Conservation (phyloP, 2,329 filamentous ascomycete genomes). For the Myriosclerotinia curreyana region DNA sequence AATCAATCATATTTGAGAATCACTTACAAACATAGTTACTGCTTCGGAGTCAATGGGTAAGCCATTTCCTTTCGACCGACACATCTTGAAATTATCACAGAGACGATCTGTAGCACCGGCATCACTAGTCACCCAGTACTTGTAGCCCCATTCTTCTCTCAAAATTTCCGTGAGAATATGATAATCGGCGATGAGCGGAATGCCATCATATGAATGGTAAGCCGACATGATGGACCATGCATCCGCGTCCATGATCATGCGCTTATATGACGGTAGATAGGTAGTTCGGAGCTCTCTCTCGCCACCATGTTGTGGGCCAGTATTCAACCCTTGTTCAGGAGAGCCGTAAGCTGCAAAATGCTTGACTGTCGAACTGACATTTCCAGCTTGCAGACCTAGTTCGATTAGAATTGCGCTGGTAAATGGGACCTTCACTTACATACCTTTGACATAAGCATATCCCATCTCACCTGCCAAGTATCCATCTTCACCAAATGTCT, state of each 20-base stretch:
- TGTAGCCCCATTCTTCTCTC: slow-evolving; percentile 68
- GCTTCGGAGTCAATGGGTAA: slow-evolving; percentile 61
- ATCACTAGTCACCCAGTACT: slow-evolving; percentile 64
- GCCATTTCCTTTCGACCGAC: slow-evolving; percentile 44
- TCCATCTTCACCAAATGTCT: slow-evolving; percentile 68
- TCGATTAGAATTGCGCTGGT: slow-evolving; percentile 40
- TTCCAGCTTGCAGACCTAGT: slow-evolving; percentile 59
- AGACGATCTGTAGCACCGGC: slow-evolving; percentile 69
- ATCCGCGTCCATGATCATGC: slow-evolving; percentile 66
- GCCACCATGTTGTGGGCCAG: slow-evolving; percentile 53
- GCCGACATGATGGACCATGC: slow-evolving; percentile 70
- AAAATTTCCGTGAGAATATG: slow-evolving; percentile 67
- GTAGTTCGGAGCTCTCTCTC: slow-evolving; percentile 54
- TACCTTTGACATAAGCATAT: slow-evolving; percentile 56
- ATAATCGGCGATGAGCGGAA: slow-evolving; percentile 63
- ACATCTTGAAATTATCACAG: slow-evolving; percentile 62
- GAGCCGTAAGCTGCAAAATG: slow-evolving; percentile 68
- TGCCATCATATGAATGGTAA: slow-evolving; percentile 71
- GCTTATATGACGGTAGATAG: slow-evolving; percentile 60
- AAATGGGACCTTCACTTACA: slow-evolving; percentile 44
- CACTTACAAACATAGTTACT: slow-evolving; percentile 54
- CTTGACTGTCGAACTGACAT: slow-evolving; percentile 70
- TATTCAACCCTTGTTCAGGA: slow-evolving; percentile 72
- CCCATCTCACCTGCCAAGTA: slow-evolving; percentile 66
- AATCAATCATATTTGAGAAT: neutral